A percentile compares a stretch with the other conserved stretches of the same genome.
These are phyloP conservation scores for Macadamia integrifolia DNA, from an alignment of 164 flowering plant species.

Conservation along the genomic window DNA sequence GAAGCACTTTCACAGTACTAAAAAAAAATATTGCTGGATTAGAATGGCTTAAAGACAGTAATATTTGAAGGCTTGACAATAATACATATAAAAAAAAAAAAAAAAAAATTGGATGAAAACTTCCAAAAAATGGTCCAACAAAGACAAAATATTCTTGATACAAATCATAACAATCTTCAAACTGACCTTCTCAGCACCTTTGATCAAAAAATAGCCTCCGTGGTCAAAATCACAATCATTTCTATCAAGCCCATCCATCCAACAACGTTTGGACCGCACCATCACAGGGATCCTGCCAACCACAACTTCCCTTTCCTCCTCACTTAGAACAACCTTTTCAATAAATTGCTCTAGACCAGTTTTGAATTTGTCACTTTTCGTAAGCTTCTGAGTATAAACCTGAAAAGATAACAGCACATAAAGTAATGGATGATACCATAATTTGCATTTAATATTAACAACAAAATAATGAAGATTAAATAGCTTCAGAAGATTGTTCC, in stretches of 20 bases:
- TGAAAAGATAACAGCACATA: slow-evolving; percentile 19
- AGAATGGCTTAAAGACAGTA: no score
- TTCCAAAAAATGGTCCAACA: not conserved
- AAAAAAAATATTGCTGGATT: no score
- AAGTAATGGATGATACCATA: no score
- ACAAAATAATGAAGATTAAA: not conserved
- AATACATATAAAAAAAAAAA: no score
- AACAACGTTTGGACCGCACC: slow-evolving; percentile 82
- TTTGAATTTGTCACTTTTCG: slow-evolving; percentile 75
- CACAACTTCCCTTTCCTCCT: slow-evolving; percentile 36
- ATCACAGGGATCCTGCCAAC: slow-evolving; percentile 91
- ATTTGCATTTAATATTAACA: not conserved
- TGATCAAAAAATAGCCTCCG: slow-evolving; percentile 89
- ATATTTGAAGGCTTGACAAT: no score
- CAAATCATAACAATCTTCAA: not conserved
- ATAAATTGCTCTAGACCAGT: slow-evolving; percentile 60
- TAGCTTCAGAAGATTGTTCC: not conserved
- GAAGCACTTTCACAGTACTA: no score
- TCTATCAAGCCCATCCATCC: slow-evolving; percentile 52
- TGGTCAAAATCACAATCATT: slow-evolving; percentile 83
- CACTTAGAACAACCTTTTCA: slow-evolving; percentile 30
- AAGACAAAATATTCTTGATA: not conserved
- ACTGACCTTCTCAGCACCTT: slow-evolving; percentile 89
- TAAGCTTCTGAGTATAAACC: slow-evolving; percentile 51
- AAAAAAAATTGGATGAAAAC: no score